phyloP scores from a whole-genome alignment of 768 basidiomycete species.

The Boletales sp. region DNA sequence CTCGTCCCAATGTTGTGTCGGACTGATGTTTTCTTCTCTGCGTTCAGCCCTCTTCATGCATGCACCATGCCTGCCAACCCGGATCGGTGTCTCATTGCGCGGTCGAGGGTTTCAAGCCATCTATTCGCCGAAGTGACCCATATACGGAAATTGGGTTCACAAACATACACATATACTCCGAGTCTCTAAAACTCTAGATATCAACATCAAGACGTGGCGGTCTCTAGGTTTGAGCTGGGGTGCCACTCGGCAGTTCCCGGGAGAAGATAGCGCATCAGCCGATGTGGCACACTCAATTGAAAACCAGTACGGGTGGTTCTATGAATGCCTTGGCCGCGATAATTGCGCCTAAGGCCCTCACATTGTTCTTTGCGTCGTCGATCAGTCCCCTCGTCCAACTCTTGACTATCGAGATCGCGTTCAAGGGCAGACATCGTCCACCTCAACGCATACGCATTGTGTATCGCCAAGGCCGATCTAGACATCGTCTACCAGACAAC shows the following conservation, averaged over 20 bases:
- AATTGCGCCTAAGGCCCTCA: slow-evolving; percentile 1
- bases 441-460: slow-evolving; percentile 11
- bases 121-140: too few relatives aligned
- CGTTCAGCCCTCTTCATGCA: neutral
- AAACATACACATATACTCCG: too few relatives aligned
- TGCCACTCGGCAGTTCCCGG: too few relatives aligned
- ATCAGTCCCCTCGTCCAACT: neutral
- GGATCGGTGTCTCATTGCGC: too few relatives aligned
- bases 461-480: neutral
- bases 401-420: neutral
- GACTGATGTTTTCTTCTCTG: neutral
- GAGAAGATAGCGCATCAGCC: neutral
- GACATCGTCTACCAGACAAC: neutral
- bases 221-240: too few relatives aligned
- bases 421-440: neutral
- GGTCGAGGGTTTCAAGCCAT: too few relatives aligned
- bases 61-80: too few relatives aligned
- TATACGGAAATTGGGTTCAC: too few relatives aligned
- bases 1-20: neutral
- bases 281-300: neutral
- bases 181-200: too few relatives aligned
- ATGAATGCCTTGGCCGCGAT: neutral
- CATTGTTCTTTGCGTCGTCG: neutral
- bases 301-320: neutral
- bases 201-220: too few relatives aligned